A percentile compares a stretch with the other conserved stretches of the same genome.
These are phyloP conservation scores for Calophaca sinica DNA, from an alignment of 306 rosid species.

Conservation along the genomic window DNA sequence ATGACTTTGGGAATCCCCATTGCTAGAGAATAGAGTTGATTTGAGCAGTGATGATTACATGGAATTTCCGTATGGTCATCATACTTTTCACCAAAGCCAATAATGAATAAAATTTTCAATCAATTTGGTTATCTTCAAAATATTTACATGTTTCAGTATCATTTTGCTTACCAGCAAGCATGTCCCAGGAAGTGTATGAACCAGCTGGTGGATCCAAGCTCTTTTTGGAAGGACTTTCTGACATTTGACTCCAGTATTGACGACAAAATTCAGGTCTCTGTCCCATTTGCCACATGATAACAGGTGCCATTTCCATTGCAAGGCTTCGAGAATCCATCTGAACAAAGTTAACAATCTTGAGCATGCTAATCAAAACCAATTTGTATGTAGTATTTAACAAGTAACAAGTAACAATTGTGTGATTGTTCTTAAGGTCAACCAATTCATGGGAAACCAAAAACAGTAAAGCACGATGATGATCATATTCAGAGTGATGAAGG, in stretches of 20 bases:
- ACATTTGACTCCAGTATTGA: slow-evolving; percentile 73
- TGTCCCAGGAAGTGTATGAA: slow-evolving; percentile 69
- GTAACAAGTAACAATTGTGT: slow-evolving; percentile 7
- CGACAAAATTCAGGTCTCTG: slow-evolving; percentile 66
- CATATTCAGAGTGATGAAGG: slow-evolving; percentile 20
- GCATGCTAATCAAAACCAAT: slow-evolving; percentile 43
- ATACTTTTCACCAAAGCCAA: not conserved
- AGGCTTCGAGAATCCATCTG: slow-evolving; percentile 90
- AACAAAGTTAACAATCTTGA: slow-evolving; percentile 43
- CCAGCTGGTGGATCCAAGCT: slow-evolving; percentile 60
- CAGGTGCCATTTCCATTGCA: slow-evolving; percentile 93
- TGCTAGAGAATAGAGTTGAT: slow-evolving; percentile 16
- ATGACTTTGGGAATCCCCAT: slow-evolving; percentile 18
- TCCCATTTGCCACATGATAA: slow-evolving; percentile 84
- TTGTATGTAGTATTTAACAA: slow-evolving; percentile 13
- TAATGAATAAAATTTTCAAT: slow-evolving; percentile 24
- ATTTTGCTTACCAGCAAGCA: slow-evolving; percentile 75
- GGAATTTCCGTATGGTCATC: not conserved
- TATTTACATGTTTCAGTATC: slow-evolving; percentile 11
- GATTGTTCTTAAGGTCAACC: slow-evolving; percentile 8
- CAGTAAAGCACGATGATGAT: slow-evolving; percentile 24
- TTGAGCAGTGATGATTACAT: slow-evolving; percentile 25
- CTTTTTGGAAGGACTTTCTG: slow-evolving; percentile 65
- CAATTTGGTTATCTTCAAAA: not conserved
- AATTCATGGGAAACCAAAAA: slow-evolving; percentile 30